These are phyloP conservation scores for Anisogramma anomala DNA, from an alignment of 2,329 filamentous ascomycete genomes.

Conservation along the genomic window DNA sequence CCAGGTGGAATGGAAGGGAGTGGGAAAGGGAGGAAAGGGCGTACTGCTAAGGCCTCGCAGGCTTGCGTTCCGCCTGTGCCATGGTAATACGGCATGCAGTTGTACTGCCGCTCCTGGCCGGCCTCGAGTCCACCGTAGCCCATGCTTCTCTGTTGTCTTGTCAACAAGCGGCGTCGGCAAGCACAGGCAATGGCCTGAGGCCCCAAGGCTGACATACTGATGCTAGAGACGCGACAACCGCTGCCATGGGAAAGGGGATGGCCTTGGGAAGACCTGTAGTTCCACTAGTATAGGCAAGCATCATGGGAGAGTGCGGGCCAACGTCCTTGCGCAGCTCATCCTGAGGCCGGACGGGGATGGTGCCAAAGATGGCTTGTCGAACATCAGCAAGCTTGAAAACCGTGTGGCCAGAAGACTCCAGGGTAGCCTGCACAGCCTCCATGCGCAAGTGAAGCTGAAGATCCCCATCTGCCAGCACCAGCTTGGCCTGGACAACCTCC, in stretches of 20 bases:
- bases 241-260: constrained; percentile 45
- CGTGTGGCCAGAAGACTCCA: constrained; percentile 39
- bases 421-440: constrained; percentile 41
- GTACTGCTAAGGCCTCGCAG: constrained; percentile 42
- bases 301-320: constrained; percentile 42
- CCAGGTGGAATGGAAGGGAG: too few relatives aligned
- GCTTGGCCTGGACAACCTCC: constrained; percentile 40
- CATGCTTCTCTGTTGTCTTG: neutral
- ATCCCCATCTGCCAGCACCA: constrained; percentile 50
- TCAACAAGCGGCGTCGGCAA: neutral
- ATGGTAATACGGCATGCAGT: constrained; percentile 68
- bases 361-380: constrained; percentile 30
- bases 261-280: constrained; percentile 69
- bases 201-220: neutral
- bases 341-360: constrained; percentile 38
- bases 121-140: constrained; percentile 11
- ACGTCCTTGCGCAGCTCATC: constrained; percentile 44
- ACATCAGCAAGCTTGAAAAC: constrained; percentile 40
- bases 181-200: neutral
- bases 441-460: constrained; percentile 43
- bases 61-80: constrained; percentile 56
- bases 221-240: constrained; percentile 24
- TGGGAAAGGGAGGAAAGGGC: constrained; percentile 16
- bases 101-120: constrained; percentile 53
- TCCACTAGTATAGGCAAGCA: constrained; percentile 62